Percentiles rank a stretch among this genome's conserved stretches.
Conservation (phyloP, 345 rosid species). For the Cardiospermum halicacabum region DNA sequence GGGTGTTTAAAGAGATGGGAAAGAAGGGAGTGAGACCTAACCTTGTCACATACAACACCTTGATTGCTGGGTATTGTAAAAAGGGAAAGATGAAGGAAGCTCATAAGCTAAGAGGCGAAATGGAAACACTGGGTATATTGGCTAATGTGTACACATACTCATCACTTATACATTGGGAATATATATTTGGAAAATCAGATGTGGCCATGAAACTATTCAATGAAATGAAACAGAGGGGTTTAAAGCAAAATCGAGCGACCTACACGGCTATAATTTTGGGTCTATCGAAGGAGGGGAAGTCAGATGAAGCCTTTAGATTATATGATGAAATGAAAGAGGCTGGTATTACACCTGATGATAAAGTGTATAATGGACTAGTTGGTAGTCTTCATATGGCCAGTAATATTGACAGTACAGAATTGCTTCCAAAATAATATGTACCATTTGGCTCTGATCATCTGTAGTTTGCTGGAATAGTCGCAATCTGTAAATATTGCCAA, state of each 20-base stretch:
- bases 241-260: slow-evolving; percentile 40
- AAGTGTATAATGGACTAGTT: slow-evolving; percentile 64
- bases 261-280: slow-evolving; percentile 66
- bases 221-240: slow-evolving; percentile 49
- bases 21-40: slow-evolving; percentile 48
- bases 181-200: slow-evolving; percentile 53
- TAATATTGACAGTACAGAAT: not conserved
- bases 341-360: slow-evolving; percentile 61
- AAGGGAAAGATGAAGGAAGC: slow-evolving; percentile 66
- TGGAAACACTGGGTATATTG: slow-evolving; percentile 45
- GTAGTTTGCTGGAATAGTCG: not conserved
- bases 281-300: slow-evolving; percentile 68
- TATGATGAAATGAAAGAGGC: slow-evolving; percentile 60
- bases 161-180: slow-evolving; percentile 75
- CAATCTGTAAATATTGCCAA: not conserved
- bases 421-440: not conserved
- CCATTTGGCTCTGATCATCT: not conserved
- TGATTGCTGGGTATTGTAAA: slow-evolving; percentile 63
- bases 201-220: slow-evolving; percentile 58
- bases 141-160: slow-evolving; percentile 67
- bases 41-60: slow-evolving; percentile 53
- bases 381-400: slow-evolving; percentile 49
- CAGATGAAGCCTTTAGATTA: slow-evolving; percentile 73
- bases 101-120: slow-evolving; percentile 45
- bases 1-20: slow-evolving; percentile 58